phyloP scores from a whole-genome alignment of 306 rosid species.

The Prunus mira region DNA sequence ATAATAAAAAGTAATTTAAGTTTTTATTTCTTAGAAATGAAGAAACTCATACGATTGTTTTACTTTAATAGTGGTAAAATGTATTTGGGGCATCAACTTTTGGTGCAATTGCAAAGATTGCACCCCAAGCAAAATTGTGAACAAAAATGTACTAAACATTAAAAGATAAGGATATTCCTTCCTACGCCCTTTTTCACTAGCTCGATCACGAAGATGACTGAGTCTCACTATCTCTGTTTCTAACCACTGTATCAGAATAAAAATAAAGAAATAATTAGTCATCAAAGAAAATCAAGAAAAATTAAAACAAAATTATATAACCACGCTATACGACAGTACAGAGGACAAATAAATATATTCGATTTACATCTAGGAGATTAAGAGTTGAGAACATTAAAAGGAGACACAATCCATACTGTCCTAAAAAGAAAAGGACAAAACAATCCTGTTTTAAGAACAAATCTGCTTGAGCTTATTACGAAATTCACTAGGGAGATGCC shows the following conservation, averaged over 20 bases:
- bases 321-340: not conserved
- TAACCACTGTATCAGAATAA: conserved; percentile 68
- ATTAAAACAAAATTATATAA: conserved; percentile 5
- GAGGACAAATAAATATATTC: not conserved
- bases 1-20: not conserved
- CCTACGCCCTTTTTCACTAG: conserved; percentile 91
- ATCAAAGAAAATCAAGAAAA: conserved; percentile 12
- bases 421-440: conserved; percentile 2
- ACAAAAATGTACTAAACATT: not conserved
- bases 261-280: conserved; percentile 11
- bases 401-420: not conserved
- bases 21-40: not conserved
- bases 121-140: not conserved
- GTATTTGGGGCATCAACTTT: not conserved
- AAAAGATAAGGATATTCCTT: conserved; percentile 89
- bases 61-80: not conserved
- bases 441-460: not conserved
- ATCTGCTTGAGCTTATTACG: not conserved
- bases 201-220: conserved; percentile 98
- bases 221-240: conserved; percentile 88
- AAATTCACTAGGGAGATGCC: not conserved
- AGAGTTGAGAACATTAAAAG: not conserved
- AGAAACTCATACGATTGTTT: not conserved
- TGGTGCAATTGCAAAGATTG: not conserved
- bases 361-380: conserved; percentile 3